Conservation (phyloP, 2,329 filamentous ascomycete species). For the Grosmannia serpens region DNA sequence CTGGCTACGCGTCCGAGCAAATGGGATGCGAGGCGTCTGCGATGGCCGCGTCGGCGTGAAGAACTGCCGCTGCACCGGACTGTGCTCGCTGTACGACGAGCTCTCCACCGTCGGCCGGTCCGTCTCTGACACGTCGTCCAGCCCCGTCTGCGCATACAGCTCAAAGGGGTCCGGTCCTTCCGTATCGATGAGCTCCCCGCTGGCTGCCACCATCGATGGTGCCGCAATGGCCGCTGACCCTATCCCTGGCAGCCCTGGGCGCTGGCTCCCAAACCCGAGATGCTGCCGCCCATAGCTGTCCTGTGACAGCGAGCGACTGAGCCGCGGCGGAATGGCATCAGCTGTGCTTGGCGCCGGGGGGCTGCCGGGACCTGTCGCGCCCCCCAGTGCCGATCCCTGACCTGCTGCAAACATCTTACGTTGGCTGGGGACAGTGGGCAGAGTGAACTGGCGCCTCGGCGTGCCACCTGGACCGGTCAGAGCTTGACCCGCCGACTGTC, state of each 20-base stretch:
- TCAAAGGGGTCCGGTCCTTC: conserved; percentile 10
- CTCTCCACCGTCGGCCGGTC: background rate
- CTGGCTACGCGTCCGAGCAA: conserved; percentile 50
- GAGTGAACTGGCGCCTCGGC: background rate
- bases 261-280: background rate
- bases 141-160: conserved; percentile 5
- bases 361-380: background rate
- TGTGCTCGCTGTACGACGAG: conserved; percentile 12
- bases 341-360: background rate
- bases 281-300: conserved; percentile 7
- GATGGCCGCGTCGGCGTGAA: conserved; percentile 40
- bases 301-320: conserved; percentile 9
- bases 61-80: conserved; percentile 21
- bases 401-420: background rate
- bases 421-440: background rate
- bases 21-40: conserved; percentile 30
- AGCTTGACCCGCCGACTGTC: background rate
- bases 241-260: background rate
- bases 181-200: conserved; percentile 5
- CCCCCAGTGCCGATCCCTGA: background rate
- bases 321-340: background rate
- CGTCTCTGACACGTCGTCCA: background rate
- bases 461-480: background rate
- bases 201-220: conserved; percentile 6
- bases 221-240: conserved; percentile 1